Evolutionary conservation across 768 basidiomycete genomes (phyloP).

Genomic region (Lactarius akahatsu): DNA sequence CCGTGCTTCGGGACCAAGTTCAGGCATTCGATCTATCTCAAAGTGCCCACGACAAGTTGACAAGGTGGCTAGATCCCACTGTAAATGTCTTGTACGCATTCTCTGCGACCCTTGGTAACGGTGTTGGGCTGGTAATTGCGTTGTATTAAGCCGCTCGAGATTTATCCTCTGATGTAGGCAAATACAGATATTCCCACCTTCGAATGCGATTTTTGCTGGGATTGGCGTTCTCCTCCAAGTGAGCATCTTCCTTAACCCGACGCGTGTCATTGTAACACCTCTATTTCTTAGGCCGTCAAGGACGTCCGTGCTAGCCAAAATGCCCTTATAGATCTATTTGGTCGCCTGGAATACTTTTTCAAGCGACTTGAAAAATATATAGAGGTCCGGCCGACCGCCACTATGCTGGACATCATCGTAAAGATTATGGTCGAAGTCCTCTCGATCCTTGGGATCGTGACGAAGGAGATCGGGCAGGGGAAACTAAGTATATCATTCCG

Average conservation of each 20-base stretch:
- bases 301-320: not conserved
- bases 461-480: not conserved
- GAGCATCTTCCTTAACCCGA: not conserved
- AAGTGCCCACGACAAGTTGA: not conserved
- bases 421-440: not conserved
- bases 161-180: not conserved
- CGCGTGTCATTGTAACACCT: not conserved
- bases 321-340: not conserved
- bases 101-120: not conserved
- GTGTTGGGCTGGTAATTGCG: not conserved
- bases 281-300: not conserved
- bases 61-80: conserved; percentile 1
- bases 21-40: not conserved
- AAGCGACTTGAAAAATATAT: not conserved
- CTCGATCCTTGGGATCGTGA: not conserved
- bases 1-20: not conserved
- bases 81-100: not conserved
- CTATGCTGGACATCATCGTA: not conserved
- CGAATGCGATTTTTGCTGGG: not conserved
- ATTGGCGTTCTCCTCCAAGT: not conserved
- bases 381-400: not conserved
- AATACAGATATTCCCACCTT: not conserved
- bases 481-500: not conserved
- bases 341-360: not conserved
- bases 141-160: not conserved